Conservation (phyloP, 108 stramenopile species). For the Nitzschia inconspicua region DNA sequence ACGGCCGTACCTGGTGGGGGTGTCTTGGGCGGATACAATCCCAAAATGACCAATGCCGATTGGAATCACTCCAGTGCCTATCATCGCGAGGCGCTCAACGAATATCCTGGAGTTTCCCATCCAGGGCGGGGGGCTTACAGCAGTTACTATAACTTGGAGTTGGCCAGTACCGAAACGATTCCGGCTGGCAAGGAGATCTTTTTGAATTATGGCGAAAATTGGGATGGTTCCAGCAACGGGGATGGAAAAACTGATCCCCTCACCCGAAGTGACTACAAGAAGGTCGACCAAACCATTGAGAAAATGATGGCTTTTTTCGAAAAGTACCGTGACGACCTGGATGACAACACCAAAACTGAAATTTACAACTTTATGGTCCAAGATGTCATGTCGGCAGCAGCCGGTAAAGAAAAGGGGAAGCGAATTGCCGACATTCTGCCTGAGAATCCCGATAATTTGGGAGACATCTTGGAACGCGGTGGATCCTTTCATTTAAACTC, state of each 20-base stretch:
- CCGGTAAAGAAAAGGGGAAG: conserved; percentile 40
- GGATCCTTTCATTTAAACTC: conserved; percentile 46
- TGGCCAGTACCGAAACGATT: conserved; percentile 44
- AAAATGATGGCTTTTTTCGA: conserved; percentile 73
- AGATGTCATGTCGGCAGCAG: conserved; percentile 65
- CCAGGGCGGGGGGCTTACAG: conserved; percentile 66
- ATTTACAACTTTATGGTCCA: conserved; percentile 62
- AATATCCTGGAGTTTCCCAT: conserved; percentile 31
- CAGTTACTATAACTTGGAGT: conserved; percentile 52
- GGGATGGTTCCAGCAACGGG: conserved; percentile 50
- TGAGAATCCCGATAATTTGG: conserved; percentile 45
- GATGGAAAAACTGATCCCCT: conserved; percentile 40
- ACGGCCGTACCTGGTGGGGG: conserved; percentile 47
- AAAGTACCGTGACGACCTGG: conserved; percentile 54
- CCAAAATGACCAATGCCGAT: conserved; percentile 47
- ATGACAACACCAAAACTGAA: conserved; percentile 52
- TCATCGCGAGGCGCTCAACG: conserved; percentile 18
- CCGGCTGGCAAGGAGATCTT: conserved; percentile 71
- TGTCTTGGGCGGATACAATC: conserved; percentile 30
- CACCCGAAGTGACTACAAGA: conserved; percentile 55
- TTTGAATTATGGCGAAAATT: conserved; percentile 53
- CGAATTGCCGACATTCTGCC: conserved; percentile 45
- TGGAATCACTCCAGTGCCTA: conserved; percentile 48
- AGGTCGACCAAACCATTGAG: conserved; percentile 61
- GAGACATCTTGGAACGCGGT: conserved; percentile 48